Evolutionary conservation across 164 flowering plant genomes (phyloP), one percentile per base, ranked within the genome.

Genomic region (Sedum album): DNA sequence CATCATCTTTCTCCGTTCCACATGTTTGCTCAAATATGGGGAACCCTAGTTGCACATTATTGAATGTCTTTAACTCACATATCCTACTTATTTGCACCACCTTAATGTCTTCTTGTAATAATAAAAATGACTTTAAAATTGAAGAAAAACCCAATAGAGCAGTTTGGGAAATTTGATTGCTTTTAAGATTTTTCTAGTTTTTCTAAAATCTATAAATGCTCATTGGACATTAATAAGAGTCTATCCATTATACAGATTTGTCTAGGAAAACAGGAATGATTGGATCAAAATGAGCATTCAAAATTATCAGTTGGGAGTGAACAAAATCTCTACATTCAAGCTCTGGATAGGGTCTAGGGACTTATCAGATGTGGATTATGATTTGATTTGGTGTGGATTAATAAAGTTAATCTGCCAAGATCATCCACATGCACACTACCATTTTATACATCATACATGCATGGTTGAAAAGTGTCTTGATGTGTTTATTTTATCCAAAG

Each of bases 241-340:
- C 57, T 51, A 23, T 51, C 57, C 57, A 51, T 51, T 8, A 9
- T 1, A 18, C 57, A 51, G 0, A 23, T 1, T 7, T 51, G 26
- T 44, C 57, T n/a, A 51, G 26, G 13, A 14, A 51, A 5, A 5
- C 26, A 51, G 1, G 26, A 51, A 51, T 21, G 26, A 21, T 51
- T 51, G 11, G 11, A 3, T 4, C 9, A 51, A 51, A 5, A n/a
- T 23, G 23, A 6, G 8, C 57, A n/a, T 6, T 51, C 21, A 5
- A 2, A n/a, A n/a, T 51, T 51, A n/a, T 8, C 5, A 21, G 26
- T 15, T 44, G 48, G 48, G 25, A 51, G 25, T 51, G 26, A 51
- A 51, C 57, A 51, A 51, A 26, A 51, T 51, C 57, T 26, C 57
- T 5, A 21, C 57, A 51, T 51, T 51, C 57, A 51, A 51, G 57